phyloP scores from a whole-genome alignment of 139 green algal species.

The Chlorella sp. region DNA sequence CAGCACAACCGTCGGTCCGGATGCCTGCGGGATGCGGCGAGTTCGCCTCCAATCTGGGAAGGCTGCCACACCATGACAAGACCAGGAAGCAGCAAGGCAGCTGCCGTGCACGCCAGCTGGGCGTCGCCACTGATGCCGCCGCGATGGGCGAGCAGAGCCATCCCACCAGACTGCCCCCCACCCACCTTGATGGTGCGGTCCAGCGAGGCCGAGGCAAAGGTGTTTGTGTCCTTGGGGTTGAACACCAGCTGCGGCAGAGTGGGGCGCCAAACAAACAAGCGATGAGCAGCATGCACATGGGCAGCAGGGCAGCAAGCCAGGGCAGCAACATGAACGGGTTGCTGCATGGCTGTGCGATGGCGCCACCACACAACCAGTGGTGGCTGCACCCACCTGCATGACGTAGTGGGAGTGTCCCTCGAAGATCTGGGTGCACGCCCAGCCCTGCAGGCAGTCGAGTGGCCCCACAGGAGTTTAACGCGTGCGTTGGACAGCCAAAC shows the following conservation, averaged over 20 bases:
- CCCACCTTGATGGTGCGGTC: constrained; percentile 96
- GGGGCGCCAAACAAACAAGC: background rate
- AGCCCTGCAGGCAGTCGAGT: constrained; percentile 70
- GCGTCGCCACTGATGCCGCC: too few species aligned
- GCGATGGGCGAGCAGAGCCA: too few species aligned
- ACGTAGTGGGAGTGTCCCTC: constrained; percentile 99
- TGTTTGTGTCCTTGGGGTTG: constrained; percentile 99
- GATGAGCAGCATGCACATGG: background rate
- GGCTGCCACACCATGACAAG: too few species aligned
- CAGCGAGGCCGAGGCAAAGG: constrained; percentile 96
- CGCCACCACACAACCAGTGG: background rate
- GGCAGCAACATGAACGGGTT: too few species aligned
- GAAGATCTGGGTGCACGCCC: constrained; percentile 94
- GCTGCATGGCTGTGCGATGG: too few species aligned
- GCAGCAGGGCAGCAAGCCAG: background rate
- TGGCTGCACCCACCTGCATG: constrained; percentile 84
- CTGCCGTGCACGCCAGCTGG: background rate
- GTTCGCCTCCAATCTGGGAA: too few species aligned
- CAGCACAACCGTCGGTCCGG: too few species aligned
- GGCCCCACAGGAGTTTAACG: too few species aligned
- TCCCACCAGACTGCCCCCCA: too few species aligned
- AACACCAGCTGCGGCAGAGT: constrained; percentile 88
- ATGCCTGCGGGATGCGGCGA: too few species aligned
- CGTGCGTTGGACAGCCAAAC: too few species aligned
- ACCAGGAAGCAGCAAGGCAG: background rate